Percentiles rank a stretch among this genome's conserved stretches.
These are phyloP conservation scores for Lolium rigidum DNA, from an alignment of 176 grass and related monocot species.

Conservation along the genomic window DNA sequence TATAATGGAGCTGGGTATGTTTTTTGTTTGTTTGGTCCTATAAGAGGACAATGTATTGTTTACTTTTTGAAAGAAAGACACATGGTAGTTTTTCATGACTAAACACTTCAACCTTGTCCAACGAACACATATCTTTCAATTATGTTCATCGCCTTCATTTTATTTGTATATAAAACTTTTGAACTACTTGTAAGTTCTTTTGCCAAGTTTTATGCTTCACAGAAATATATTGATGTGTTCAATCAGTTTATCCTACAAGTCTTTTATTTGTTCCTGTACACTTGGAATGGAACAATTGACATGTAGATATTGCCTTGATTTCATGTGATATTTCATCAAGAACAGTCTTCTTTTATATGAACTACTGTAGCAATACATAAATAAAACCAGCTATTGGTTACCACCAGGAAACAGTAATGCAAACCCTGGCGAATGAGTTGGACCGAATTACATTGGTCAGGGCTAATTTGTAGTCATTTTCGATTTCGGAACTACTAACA, in stretches of 20 bases:
- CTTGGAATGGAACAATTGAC: not conserved
- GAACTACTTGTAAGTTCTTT: not conserved
- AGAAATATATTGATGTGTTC: conserved; percentile 10
- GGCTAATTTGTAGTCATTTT: not conserved
- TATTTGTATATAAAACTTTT: not conserved
- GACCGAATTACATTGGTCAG: not conserved
- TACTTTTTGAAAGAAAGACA: conserved; percentile 7
- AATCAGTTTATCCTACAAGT: conserved; percentile 11
- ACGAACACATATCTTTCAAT: conserved; percentile 7
- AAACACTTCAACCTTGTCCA: not conserved
- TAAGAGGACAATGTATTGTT: not conserved
- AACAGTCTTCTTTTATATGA: not conserved
- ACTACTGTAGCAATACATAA: not conserved
- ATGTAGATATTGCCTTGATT: not conserved
- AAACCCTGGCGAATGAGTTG: not conserved
- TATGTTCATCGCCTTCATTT: conserved; percentile 31
- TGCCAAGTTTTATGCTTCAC: not conserved
- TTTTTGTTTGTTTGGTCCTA: not conserved
- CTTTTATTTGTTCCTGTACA: not conserved
- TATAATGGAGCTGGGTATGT: not conserved
- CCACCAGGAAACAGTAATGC: not conserved
- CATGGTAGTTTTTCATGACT: not conserved
- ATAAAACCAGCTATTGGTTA: conserved; percentile 1
- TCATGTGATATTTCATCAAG: not conserved
- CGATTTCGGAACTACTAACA: not conserved